phyloP scores from a whole-genome alignment of 768 basidiomycete species.

The Termitomyces sp. region DNA sequence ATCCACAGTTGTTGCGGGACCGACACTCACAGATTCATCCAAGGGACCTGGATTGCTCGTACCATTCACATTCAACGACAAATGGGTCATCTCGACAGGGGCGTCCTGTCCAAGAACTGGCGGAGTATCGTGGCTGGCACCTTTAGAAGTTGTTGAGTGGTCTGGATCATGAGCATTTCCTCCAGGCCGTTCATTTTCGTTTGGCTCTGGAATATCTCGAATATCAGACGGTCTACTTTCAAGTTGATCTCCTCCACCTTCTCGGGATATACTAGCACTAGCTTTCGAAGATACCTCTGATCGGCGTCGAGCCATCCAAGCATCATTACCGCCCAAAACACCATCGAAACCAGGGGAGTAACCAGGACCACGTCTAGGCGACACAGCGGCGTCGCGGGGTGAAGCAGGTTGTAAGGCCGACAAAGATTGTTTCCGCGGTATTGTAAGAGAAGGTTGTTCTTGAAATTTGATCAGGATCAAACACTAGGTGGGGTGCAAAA shows the following conservation, averaged over 20 bases:
- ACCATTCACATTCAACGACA: conserved; percentile 13
- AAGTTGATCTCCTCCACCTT: conserved; percentile 29
- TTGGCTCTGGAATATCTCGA: conserved; percentile 30
- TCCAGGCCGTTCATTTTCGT: conserved; percentile 1
- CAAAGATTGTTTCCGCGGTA: conserved; percentile 67
- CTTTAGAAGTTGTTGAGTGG: neutral
- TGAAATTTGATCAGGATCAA: conserved; percentile 16
- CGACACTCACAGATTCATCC: conserved; percentile 8
- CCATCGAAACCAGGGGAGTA: conserved; percentile 66
- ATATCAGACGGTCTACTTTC: conserved; percentile 44
- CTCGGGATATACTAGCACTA: conserved; percentile 30
- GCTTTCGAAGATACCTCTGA: conserved; percentile 51
- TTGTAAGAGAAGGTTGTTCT: conserved; percentile 55
- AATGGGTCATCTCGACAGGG: conserved; percentile 10
- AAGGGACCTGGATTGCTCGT: conserved; percentile 13
- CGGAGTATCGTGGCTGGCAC: neutral
- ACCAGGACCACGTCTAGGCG: conserved; percentile 62
- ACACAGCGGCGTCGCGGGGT: conserved; percentile 56
- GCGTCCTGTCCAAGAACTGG: neutral
- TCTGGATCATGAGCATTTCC: conserved; percentile 1
- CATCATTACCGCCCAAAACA: conserved; percentile 61
- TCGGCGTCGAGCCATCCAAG: conserved; percentile 63
- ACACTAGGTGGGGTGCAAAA: conserved; percentile 3
- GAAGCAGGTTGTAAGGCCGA: conserved; percentile 54
- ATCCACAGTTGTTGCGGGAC: conserved; percentile 46